Conservation (phyloP, 2,329 filamentous ascomycete genomes). For the Helicocarpus griseus region DNA sequence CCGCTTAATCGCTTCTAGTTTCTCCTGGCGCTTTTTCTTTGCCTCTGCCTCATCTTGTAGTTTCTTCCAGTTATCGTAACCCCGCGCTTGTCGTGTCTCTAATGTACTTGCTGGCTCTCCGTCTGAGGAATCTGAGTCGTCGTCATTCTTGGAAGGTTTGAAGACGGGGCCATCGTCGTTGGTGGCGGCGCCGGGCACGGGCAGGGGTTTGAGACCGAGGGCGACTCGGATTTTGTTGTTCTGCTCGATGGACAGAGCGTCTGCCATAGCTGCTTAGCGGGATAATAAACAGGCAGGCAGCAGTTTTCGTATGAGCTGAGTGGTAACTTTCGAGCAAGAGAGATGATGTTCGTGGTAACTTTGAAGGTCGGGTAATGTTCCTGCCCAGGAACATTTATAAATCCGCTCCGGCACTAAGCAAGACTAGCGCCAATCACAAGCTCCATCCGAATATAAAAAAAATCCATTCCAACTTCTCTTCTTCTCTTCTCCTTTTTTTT, state of each 20-base stretch:
- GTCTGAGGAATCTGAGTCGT: slow-evolving; percentile 29
- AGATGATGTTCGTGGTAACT: too few species aligned
- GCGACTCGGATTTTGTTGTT: slow-evolving; percentile 85
- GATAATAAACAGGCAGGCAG: neutral
- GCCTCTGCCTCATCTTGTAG: slow-evolving; percentile 58
- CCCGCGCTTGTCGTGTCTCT: slow-evolving; percentile 49
- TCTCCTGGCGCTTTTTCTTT: slow-evolving; percentile 69
- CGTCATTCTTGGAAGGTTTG: slow-evolving; percentile 43
- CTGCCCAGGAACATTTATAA: neutral
- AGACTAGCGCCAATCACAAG: neutral
- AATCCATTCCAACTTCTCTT: slow-evolving; percentile 20
- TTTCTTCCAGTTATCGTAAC: slow-evolving; percentile 44
- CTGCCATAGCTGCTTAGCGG: slow-evolving; percentile 28
- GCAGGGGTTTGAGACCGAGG: slow-evolving; percentile 81
- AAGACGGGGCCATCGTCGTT: slow-evolving; percentile 44
- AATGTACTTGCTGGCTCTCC: slow-evolving; percentile 72
- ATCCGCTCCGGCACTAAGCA: slow-evolving; percentile 4
- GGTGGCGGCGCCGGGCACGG: slow-evolving; percentile 57
- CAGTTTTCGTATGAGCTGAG: neutral
- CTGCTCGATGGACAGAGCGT: slow-evolving; percentile 71
- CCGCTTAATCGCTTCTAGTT: slow-evolving; percentile 73
- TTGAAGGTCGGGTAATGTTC: too few species aligned
- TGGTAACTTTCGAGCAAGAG: neutral
- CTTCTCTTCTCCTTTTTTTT: slow-evolving; percentile 24
- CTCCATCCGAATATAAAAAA: slow-evolving; percentile 18